Evolutionary conservation across 352 stramenopile species (phyloP), one percentile per base, ranked within the genome.

Genomic region (Pythium rhizo-oryzae): DNA sequence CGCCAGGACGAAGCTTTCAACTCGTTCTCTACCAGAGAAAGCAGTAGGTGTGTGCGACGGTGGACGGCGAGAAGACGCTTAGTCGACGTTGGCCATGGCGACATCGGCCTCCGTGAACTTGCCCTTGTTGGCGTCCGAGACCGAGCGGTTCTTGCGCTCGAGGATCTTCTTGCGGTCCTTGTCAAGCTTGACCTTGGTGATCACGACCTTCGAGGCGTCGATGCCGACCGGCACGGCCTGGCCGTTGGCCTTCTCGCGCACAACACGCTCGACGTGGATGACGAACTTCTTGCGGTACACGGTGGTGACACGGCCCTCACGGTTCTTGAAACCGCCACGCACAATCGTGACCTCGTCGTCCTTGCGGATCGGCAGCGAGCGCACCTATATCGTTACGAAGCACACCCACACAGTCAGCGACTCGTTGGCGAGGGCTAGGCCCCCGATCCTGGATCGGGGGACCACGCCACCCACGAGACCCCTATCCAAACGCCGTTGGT

Each of bases 171-270:
- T 99, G 78, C 98, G 96, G 82, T 99, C 97, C 93, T 99, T 99
- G 92, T 99, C 97, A 68, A 99, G 93, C 92, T 99, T 99, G 69
- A 99, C 85, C 87, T 99, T 99, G 72, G 97, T 99, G 87, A 99
- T 99, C 58, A 98, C 88, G 59, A 99, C 89, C 84, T 99, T 99
- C 55, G 96, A 99, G 46, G 98, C 92, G 78, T 99, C 94, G 74
- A 99, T 98, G 78, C 97, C 97, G 65, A 99, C 96, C 47, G 96
- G 93, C 67, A 99, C 96, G 53, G 90, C 91, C 58, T 95, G 86
- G 71, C 97, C 97, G 84, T 99, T 99, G 59, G 94, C 95, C 94
- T 99, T 99, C 76, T 99, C 97, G 62, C 97, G 90, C 52, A 98
- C 98, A 69, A 99, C 95, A 75, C 97, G 94, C 80, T 99, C 98